phyloP scores from a whole-genome alignment of 257 asterid genomes.

The Sherardia arvensis region DNA sequence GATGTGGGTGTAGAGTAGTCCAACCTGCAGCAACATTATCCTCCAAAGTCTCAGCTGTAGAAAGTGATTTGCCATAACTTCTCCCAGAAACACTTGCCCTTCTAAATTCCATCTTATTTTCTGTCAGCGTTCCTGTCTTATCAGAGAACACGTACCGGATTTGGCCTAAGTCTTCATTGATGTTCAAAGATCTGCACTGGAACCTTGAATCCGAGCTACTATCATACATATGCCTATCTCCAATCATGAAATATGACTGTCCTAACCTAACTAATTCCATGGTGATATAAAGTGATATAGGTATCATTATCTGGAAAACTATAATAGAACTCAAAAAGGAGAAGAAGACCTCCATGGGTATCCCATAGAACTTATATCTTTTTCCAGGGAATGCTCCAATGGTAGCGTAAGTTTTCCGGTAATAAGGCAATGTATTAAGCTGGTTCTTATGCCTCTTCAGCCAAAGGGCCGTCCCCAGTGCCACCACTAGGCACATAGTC shows the following conservation, averaged over 20 bases:
- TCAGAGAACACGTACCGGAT: slow-evolving; percentile 86
- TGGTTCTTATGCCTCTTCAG: slow-evolving; percentile 46
- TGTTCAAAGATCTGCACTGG: slow-evolving; percentile 97
- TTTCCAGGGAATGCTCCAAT: slow-evolving; percentile 44
- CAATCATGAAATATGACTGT: slow-evolving; percentile 96
- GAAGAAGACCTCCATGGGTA: slow-evolving; percentile 89
- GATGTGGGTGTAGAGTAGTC: slow-evolving; percentile 9
- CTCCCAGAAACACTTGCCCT: slow-evolving; percentile 81
- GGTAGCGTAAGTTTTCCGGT: slow-evolving; percentile 58
- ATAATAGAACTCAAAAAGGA: slow-evolving; percentile 90
- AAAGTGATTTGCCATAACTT: slow-evolving; percentile 40
- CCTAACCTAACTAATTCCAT: slow-evolving; percentile 99
- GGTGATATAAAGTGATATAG: slow-evolving; percentile 92
- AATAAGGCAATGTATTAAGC: slow-evolving; percentile 85
- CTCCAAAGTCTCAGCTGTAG: slow-evolving; percentile 30
- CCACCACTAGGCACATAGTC: slow-evolving; percentile 81
- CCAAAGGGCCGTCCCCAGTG: slow-evolving; percentile 88
- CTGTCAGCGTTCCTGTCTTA: slow-evolving; percentile 94
- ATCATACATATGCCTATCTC: slow-evolving; percentile 82
- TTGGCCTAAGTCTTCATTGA: slow-evolving; percentile 98
- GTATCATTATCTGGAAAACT: slow-evolving; percentile 98
- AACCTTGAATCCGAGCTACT: slow-evolving; percentile 66
- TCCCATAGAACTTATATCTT: slow-evolving; percentile 68
- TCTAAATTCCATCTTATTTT: slow-evolving; percentile 96
- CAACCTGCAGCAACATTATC: slow-evolving; percentile 53